Percentiles rank a stretch among this genome's conserved stretches.
Conservation (phyloP, 83 land plant genomes). For the Diphasiastrum complanatum region DNA sequence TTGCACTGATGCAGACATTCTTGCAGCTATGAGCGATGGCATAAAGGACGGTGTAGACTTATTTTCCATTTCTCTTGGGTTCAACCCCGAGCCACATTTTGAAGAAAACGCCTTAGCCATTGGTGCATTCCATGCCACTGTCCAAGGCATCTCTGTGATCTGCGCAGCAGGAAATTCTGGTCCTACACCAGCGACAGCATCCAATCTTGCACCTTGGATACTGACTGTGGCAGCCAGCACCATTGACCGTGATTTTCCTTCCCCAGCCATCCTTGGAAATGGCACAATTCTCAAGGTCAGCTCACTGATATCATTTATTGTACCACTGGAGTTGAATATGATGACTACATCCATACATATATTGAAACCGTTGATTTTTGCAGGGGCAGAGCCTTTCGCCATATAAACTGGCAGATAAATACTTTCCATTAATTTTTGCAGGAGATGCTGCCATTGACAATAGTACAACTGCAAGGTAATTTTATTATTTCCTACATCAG, state of each 20-base stretch:
- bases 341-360: background rate
- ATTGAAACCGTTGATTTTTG: background rate
- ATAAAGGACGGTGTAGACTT: constrained; percentile 69
- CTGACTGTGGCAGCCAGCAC: constrained; percentile 66
- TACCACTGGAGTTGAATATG: background rate
- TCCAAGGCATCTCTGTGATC: constrained; percentile 43
- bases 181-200: constrained; percentile 35
- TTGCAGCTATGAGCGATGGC: constrained; percentile 76
- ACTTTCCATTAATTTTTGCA: no score
- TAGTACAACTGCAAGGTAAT: no score
- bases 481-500: no score
- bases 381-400: no score
- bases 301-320: background rate
- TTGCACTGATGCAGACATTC: constrained; percentile 60
- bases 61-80: constrained; percentile 57
- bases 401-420: no score
- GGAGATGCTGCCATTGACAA: no score
- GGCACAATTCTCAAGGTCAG: background rate
- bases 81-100: constrained; percentile 53
- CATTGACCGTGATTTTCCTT: constrained; percentile 53
- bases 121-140: constrained; percentile 63
- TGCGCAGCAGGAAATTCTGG: constrained; percentile 69
- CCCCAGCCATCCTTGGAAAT: constrained; percentile 39
- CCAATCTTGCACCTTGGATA: constrained; percentile 74
- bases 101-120: constrained; percentile 59